phyloP scores from a whole-genome alignment of 768 basidiomycete genomes.

The Daedalea quercina region DNA sequence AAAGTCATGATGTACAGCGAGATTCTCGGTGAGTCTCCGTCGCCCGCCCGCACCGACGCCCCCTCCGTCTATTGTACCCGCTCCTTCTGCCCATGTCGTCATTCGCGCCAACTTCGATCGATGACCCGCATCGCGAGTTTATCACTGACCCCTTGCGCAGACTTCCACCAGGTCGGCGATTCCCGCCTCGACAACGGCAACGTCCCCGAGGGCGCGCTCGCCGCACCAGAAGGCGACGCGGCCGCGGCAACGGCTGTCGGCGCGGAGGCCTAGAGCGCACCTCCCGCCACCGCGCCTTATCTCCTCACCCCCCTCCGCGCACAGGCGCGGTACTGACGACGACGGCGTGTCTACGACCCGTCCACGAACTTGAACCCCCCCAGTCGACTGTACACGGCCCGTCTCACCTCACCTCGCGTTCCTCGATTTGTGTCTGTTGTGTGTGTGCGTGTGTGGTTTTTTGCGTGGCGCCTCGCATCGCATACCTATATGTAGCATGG shows the following conservation, averaged over 20 bases:
- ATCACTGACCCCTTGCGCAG: conserved; percentile 28
- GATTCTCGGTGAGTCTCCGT: conserved; percentile 73
- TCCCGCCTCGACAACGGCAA: conserved; percentile 28
- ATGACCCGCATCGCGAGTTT: too few relatives aligned
- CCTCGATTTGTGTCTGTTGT: too few relatives aligned
- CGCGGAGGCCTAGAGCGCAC: conserved; percentile 3
- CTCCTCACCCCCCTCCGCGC: too few relatives aligned
- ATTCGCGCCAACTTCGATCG: neutral
- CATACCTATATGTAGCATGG: too few relatives aligned
- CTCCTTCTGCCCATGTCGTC: neutral
- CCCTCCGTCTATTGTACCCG: neutral
- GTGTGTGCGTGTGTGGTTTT: too few relatives aligned
- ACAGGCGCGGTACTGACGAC: too few relatives aligned
- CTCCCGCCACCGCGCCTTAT: too few relatives aligned
- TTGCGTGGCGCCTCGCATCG: too few relatives aligned
- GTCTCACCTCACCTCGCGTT: too few relatives aligned
- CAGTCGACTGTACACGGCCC: too few relatives aligned
- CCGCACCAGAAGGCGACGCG: conserved; percentile 45
- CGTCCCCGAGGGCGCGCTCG: conserved; percentile 59
- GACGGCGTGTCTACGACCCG: too few relatives aligned
- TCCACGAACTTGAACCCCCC: too few relatives aligned
- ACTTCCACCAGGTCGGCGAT: conserved; percentile 78
- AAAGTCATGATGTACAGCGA: conserved; percentile 99
- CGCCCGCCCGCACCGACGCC: neutral
- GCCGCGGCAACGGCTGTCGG: conserved; percentile 8